Percentiles rank a stretch among this genome's conserved stretches.
These are phyloP conservation scores for Ophiostoma australiae DNA, from an alignment of 2,329 filamentous ascomycete species.

Conservation along the genomic window DNA sequence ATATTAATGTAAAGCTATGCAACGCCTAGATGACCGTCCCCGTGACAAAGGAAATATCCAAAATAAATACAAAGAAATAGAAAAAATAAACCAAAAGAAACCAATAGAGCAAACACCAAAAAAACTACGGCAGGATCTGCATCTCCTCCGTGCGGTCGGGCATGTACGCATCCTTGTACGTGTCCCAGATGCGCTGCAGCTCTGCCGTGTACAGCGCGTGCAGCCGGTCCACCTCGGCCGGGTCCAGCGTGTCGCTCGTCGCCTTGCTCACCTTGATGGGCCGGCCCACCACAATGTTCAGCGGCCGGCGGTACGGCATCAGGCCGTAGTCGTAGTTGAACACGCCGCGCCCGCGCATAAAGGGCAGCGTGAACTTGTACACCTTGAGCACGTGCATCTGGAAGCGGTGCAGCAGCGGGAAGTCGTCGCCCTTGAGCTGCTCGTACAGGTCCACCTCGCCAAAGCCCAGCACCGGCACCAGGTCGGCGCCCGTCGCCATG, in stretches of 20 bases:
- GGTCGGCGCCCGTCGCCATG: constrained; percentile 82
- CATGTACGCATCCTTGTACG: constrained; percentile 73
- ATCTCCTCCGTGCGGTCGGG: constrained; percentile 58
- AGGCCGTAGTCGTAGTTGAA: constrained; percentile 98
- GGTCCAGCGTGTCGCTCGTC: constrained; percentile 54
- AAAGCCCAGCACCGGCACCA: constrained; percentile 88
- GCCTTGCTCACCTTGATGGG: constrained; percentile 66
- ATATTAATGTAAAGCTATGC: neutral
- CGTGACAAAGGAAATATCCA: neutral
- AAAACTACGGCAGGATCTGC: constrained; percentile 49
- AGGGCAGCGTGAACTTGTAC: constrained; percentile 86
- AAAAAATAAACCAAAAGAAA: neutral
- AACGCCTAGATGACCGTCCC: neutral
- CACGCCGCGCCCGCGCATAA: constrained; percentile 84
- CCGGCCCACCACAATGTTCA: constrained; percentile 84
- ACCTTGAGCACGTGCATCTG: constrained; percentile 81
- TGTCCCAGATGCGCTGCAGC: constrained; percentile 66
- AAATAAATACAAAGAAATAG: neutral
- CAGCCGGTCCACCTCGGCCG: constrained; percentile 72
- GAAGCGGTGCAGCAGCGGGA: constrained; percentile 72
- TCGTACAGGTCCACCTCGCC: constrained; percentile 97
- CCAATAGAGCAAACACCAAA: too few species aligned
- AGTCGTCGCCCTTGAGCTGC: constrained; percentile 70
- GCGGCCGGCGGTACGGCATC: constrained; percentile 82
- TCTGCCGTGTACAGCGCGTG: constrained; percentile 75